A percentile compares a stretch with the other conserved stretches of the same genome.
Conservation (phyloP, 768 basidiomycete species). For the Mycena albidolilacea region DNA sequence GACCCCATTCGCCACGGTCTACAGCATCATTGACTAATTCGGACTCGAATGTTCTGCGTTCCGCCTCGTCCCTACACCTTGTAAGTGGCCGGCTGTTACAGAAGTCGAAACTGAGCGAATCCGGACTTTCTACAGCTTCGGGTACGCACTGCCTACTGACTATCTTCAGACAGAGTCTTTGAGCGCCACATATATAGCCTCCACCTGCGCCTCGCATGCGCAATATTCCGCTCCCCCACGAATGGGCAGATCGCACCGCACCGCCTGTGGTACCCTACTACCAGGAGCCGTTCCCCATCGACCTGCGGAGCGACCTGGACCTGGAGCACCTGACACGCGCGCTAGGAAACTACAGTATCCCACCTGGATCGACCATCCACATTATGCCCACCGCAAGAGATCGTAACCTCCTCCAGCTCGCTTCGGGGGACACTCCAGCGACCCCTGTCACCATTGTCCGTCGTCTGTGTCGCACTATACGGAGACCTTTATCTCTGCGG, state of each 20-base stretch:
- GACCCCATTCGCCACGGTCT: neutral
- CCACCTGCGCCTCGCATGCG: neutral
- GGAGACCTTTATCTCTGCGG: neutral
- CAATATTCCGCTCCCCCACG: neutral
- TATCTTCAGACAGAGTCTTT: neutral
- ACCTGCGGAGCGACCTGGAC: neutral
- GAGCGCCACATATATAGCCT: neutral
- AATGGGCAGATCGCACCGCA: neutral
- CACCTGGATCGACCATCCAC: neutral
- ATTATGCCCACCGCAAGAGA: neutral
- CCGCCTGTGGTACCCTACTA: neutral
- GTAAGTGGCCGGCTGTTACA: neutral
- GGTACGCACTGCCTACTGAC: neutral
- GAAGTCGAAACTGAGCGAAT: neutral
- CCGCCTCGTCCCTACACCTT: neutral
- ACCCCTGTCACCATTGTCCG: neutral
- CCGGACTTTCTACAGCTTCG: neutral
- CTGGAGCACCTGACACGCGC: neutral
- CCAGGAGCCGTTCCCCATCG: conserved; percentile 2
- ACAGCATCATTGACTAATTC: neutral
- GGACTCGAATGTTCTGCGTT: neutral
- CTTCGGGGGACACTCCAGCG: neutral
- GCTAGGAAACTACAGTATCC: neutral
- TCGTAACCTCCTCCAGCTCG: neutral
- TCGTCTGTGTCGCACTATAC: neutral